Evolutionary conservation across 345 rosid genomes (phyloP).

Genomic region (Hypericum androsaemum): DNA sequence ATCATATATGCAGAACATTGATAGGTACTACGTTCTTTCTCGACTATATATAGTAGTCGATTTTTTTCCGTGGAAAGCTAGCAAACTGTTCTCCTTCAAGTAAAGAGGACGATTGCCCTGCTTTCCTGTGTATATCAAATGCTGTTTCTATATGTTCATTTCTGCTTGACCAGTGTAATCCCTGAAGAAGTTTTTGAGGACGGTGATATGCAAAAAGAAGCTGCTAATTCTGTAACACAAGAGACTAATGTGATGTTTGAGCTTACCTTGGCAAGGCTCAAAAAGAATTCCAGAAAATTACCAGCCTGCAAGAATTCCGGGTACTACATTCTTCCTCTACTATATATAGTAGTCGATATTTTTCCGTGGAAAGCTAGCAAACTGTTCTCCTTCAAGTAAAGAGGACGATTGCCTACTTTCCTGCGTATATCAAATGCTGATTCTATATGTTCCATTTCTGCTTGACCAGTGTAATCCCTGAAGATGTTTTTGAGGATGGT

Average conservation of each 20-base stretch:
- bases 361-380: too few species aligned
- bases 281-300: constrained; percentile 44
- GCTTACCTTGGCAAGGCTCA: constrained; percentile 21
- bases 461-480: constrained; percentile 19
- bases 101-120: too few species aligned
- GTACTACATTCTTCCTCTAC: constrained; percentile 16
- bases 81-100: too few species aligned
- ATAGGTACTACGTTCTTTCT: constrained; percentile 24
- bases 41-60: too few species aligned
- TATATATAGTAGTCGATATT: too few species aligned
- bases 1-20: constrained; percentile 19
- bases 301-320: constrained; percentile 40
- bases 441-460: too few species aligned
- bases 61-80: too few species aligned
- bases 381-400: too few species aligned
- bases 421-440: too few species aligned
- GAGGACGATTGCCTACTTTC: too few species aligned
- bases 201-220: constrained; percentile 16
- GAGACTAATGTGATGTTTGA: constrained; percentile 16
- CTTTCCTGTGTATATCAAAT: too few species aligned
- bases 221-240: constrained; percentile 20
- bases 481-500: constrained; percentile 17
- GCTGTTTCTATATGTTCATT: too few species aligned
- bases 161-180: constrained; percentile 14
- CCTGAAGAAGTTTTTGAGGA: constrained; percentile 21